These are phyloP conservation scores for Botrytis cinerea DNA, from an alignment of 2,329 filamentous ascomycete genomes.

Conservation along the genomic window DNA sequence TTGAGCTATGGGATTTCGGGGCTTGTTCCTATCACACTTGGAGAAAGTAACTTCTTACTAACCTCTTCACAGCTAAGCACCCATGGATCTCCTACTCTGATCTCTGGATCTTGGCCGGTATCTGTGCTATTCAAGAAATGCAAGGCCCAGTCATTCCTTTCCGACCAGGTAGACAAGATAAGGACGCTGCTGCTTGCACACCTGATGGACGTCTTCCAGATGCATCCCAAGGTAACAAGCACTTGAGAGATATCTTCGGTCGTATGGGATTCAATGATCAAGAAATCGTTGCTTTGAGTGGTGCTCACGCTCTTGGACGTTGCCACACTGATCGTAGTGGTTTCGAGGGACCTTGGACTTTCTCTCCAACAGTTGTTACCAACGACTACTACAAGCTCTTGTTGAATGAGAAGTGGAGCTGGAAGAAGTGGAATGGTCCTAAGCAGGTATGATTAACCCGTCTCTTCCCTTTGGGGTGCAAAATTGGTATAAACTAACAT, in stretches of 20 bases:
- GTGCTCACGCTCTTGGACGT: conserved; percentile 84
- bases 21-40: neutral
- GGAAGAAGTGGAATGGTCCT: conserved; percentile 88
- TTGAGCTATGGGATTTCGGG: neutral
- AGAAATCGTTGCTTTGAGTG: conserved; percentile 88
- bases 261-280: conserved; percentile 98
- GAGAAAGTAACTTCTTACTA: conserved; percentile 23
- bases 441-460: conserved; percentile 56
- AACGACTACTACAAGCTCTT: conserved; percentile 95
- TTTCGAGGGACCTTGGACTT: conserved; percentile 87
- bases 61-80: conserved; percentile 61
- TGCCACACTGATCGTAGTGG: conserved; percentile 88
- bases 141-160: conserved; percentile 84
- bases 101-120: conserved; percentile 89
- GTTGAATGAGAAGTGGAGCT: conserved; percentile 88
- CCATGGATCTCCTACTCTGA: conserved; percentile 97
- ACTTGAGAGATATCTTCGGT: conserved; percentile 89
- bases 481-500: conserved; percentile 6
- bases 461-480: neutral
- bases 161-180: conserved; percentile 82
- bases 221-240: conserved; percentile 72
- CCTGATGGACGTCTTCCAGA: conserved; percentile 91
- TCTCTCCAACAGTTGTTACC: conserved; percentile 85
- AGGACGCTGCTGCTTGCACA: conserved; percentile 80
- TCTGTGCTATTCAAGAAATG: conserved; percentile 91